Evolutionary conservation across 129 eudicot species (phyloP).

Genomic region (Tagetes erecta): DNA sequence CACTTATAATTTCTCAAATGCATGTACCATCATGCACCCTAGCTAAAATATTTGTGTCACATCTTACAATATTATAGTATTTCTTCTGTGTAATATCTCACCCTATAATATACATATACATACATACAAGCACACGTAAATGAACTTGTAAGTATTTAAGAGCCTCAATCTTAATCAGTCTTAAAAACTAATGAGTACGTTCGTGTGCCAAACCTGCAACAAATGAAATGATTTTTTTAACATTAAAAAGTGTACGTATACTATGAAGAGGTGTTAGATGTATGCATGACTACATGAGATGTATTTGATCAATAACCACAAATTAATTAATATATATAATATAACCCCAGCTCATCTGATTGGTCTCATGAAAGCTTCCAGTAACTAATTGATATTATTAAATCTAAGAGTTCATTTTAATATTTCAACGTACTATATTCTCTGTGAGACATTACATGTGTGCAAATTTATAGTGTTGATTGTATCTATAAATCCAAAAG

Average conservation of each 20-base stretch:
- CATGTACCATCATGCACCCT: no score
- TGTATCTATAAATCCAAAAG: slow-evolving; percentile 20
- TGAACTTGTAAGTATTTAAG: slow-evolving; percentile 2
- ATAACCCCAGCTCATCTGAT: slow-evolving; percentile 21
- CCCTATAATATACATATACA: no score
- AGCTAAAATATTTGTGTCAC: no score
- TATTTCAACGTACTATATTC: background rate
- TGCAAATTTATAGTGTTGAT: background rate
- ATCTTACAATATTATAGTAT: no score
- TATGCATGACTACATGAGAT: slow-evolving; percentile 19
- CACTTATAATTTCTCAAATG: no score
- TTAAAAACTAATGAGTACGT: background rate
- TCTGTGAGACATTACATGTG: slow-evolving; percentile 12
- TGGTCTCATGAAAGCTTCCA: slow-evolving; percentile 1
- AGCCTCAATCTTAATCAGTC: background rate
- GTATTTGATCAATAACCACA: slow-evolving; percentile 4
- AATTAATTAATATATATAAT: no score
- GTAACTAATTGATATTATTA: background rate
- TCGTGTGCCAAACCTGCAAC: slow-evolving; percentile 5
- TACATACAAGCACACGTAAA: slow-evolving; percentile 19
- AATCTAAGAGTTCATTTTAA: background rate
- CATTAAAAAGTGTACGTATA: background rate
- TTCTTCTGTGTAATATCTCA: no score
- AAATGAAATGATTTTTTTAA: background rate
- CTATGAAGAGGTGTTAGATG: background rate